Conservation (phyloP, 2,329 filamentous ascomycete species). For the Sclerotinia borealis region DNA sequence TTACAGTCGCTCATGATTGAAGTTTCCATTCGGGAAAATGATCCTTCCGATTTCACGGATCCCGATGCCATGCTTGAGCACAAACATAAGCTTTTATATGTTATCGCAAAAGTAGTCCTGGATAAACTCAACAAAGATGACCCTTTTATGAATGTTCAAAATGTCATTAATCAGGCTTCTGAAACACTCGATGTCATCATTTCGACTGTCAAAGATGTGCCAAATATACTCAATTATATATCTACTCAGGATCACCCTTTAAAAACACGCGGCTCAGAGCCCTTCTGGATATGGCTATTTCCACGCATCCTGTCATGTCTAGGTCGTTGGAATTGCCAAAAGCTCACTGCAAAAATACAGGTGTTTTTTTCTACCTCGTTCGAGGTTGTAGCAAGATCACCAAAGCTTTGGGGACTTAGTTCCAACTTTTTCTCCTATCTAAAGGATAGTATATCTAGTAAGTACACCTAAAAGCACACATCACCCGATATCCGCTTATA, state of each 20-base stretch:
- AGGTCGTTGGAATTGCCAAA: conserved; percentile 44
- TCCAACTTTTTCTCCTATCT: conserved; percentile 44
- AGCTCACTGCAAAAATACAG: conserved; percentile 46
- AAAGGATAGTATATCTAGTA: conserved; percentile 34
- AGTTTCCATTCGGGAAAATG: conserved; percentile 56
- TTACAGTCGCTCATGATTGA: conserved; percentile 63
- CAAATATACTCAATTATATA: conserved; percentile 53
- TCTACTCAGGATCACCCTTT: conserved; percentile 39
- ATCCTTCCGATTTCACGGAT: conserved; percentile 40
- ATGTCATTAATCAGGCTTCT: conserved; percentile 52
- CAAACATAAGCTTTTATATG: conserved; percentile 79
- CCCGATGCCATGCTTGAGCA: conserved; percentile 63
- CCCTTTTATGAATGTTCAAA: conserved; percentile 52
- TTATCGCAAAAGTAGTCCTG: conserved; percentile 74
- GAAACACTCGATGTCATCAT: conserved; percentile 75
- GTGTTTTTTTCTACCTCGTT: conserved; percentile 46
- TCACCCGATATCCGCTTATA: conserved; percentile 13
- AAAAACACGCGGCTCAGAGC: conserved; percentile 47
- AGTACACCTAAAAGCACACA: conserved; percentile 10
- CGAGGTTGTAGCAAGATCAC: conserved; percentile 39
- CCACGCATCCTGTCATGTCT: conserved; percentile 53
- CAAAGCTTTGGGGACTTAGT: conserved; percentile 44
- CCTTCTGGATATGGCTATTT: conserved; percentile 61
- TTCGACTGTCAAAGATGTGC: conserved; percentile 69
- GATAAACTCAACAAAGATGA: conserved; percentile 63